Percentiles rank a stretch among this genome's conserved stretches.
These are phyloP conservation scores for Rhizoctonia solani DNA, from an alignment of 1,284 basidiomycete genomes.

Conservation along the genomic window DNA sequence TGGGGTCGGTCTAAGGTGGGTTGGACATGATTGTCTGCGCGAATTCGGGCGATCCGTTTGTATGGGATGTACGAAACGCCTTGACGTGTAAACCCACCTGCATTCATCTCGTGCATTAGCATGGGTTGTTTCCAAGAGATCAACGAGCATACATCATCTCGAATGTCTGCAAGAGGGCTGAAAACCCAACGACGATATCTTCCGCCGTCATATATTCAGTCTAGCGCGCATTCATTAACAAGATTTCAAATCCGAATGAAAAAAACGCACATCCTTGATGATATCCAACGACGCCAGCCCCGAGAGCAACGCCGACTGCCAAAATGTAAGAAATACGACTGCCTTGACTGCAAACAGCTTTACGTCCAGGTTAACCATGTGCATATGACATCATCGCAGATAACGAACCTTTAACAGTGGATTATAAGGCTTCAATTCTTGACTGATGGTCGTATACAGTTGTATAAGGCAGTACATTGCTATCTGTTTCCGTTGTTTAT, in stretches of 20 bases:
- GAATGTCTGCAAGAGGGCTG: conserved; percentile 69
- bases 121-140: background rate
- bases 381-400: too few species aligned
- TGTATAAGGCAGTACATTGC: conserved; percentile 84
- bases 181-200: conserved; percentile 74
- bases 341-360: conserved; percentile 69
- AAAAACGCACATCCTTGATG: conserved; percentile 62
- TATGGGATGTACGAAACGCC: conserved; percentile 74
- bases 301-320: conserved; percentile 70
- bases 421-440: conserved; percentile 60
- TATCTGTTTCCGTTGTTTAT: conserved; percentile 43
- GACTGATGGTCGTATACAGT: conserved; percentile 65
- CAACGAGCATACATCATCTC: conserved; percentile 68
- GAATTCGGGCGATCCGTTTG: conserved; percentile 32
- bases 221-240: conserved; percentile 60
- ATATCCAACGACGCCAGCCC: conserved; percentile 63
- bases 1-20: background rate
- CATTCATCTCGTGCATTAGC: conserved; percentile 36
- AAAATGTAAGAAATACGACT: conserved; percentile 79
- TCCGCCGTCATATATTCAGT: conserved; percentile 57
- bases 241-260: background rate
- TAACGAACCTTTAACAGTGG: conserved; percentile 70
- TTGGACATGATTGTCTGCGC: background rate
- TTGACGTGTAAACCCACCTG: conserved; percentile 72
- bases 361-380: too few species aligned